Evolutionary conservation across 805 yeast genomes (phyloP), one percentile per base, ranked within the genome.

Genomic region (Schwanniomyces occidentalis): DNA sequence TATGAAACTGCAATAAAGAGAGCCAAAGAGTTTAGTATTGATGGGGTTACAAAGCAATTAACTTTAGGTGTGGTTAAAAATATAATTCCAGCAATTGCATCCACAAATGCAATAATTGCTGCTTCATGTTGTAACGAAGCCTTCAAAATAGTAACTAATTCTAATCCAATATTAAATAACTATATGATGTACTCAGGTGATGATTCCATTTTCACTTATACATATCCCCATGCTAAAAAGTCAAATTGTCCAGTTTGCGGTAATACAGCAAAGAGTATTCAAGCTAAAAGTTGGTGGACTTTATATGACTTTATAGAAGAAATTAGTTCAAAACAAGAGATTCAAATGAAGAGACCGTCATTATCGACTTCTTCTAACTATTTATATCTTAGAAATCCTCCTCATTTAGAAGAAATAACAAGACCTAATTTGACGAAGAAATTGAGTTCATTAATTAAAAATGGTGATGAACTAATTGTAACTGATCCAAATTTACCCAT

Each of bases 21-120:
- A 36, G 96, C 96, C 0, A 27, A 54, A 1, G 57, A 70, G 21
- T 88, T 80, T 54, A 73, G 75, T 2, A 91, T 91, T 29, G 69
- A 66, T n/a, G 90, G 91, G 0, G 86, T 91, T 8, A 84, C 91
- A 0, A 72, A 76, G 39, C 63, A 73, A 31, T 73, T 85, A 24
- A 80, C 93, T 0, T 70, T 86, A 34, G 98, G 98, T 0, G 95
- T 91, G 21, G 86, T 88, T 34, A 91, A 91, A 56, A 83, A 83
- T 50, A 90, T 91, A 40, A 84, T 91, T 7, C 99, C 99, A 0
- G 90, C 96, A 2, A 85, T 90, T 35, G 96, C 96, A 1, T 82
- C 95, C 2, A 90, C 97, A 0, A 91, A 93, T 56, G 95, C 98
- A 2, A 74, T 91, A 15, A 77, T 91, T 20, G 96, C 97, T 0